Base-by-base conservation (phyloP, 2,329 filamentous ascomycete genomes). In the Metarhizium robertsii region DNA sequence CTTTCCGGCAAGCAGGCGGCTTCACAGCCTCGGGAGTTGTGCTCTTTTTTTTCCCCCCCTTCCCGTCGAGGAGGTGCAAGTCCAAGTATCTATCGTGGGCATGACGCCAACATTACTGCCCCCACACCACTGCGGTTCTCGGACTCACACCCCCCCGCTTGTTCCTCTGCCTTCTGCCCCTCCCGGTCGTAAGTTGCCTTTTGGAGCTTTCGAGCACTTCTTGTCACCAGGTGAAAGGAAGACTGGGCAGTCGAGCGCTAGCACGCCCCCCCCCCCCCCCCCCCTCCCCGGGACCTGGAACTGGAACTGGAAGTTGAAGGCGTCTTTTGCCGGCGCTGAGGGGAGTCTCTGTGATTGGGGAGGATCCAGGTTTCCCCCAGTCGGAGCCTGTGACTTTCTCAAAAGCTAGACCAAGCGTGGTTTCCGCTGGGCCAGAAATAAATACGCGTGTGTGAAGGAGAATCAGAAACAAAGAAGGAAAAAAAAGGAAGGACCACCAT, bases 321-420 rank as follows among this genome's bases (percentile, higher is more conserved):
- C 13, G 8, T 45, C 42, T 20, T 11, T 45, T 11, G 38, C 42
- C 14, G n/a, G 42, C 16, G 42, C 45, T 48, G n/a, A 14, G 20
- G 20, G 25, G 20, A 25, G 6, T 48, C 45, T 29, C 45, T 48
- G 45, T 47, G 53, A 52, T 51, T 55, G 48, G 48, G 16, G 53
- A 55, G 38, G 14, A 7, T 38, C 53, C 62, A 61, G 61, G 55
- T 65, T 25, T 62, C 65, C 66, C 66, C 66, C 57, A 61, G 66
- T 61, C 61, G 47, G 25, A 18, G 38, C 11, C 20, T 29, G 20
- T 10, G 45, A 30, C 45, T 30, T 16, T 14, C 3, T 48, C 13
- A 2, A 48, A 52, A 52, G 55, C 55, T 56, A 52, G 56, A 29
- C 3, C 4, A 47, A 51, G 25, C 20, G 25, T 13, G 11, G 18